These are phyloP conservation scores for Aureobasidium sp. DNA, from an alignment of 2,329 filamentous ascomycete species.

Conservation along the genomic window DNA sequence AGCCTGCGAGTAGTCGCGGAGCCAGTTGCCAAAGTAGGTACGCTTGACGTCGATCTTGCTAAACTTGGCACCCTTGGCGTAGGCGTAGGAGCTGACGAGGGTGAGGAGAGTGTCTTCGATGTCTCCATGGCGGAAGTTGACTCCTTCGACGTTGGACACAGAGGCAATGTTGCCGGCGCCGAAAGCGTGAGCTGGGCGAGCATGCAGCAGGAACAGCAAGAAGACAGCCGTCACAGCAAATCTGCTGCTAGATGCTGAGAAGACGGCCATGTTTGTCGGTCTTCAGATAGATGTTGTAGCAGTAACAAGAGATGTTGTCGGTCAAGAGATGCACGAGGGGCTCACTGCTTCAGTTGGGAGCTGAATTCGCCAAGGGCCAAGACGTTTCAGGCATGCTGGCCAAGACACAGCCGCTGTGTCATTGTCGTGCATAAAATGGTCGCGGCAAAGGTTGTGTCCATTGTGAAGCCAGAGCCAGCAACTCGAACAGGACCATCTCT, in stretches of 20 bases:
- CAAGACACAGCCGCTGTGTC: background rate
- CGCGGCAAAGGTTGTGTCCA: background rate
- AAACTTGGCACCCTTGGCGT: slow-evolving; percentile 22
- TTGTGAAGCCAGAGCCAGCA: background rate
- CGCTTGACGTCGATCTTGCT: slow-evolving; percentile 35
- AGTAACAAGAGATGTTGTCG: background rate
- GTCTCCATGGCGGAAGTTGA: slow-evolving; percentile 48
- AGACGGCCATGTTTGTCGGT: slow-evolving; percentile 1
- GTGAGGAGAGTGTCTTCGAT: slow-evolving; percentile 43
- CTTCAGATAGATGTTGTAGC: background rate
- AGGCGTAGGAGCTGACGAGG: slow-evolving; percentile 15
- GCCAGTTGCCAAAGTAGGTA: slow-evolving; percentile 37
- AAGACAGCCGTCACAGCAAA: slow-evolving; percentile 7
- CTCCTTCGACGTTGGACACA: slow-evolving; percentile 38
- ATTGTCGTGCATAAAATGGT: background rate
- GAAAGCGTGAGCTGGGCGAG: slow-evolving; percentile 33
- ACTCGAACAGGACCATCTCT: background rate
- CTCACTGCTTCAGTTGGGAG: background rate
- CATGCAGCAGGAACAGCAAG: slow-evolving; percentile 17
- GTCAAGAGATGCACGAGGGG: background rate
- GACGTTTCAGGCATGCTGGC: slow-evolving; percentile 2
- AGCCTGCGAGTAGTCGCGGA: slow-evolving; percentile 48
- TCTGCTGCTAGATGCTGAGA: background rate
- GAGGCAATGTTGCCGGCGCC: slow-evolving; percentile 44
- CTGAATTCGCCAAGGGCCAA: background rate